Conservation (phyloP, 148 eudicot species). For the Pouteria glomerata region DNA sequence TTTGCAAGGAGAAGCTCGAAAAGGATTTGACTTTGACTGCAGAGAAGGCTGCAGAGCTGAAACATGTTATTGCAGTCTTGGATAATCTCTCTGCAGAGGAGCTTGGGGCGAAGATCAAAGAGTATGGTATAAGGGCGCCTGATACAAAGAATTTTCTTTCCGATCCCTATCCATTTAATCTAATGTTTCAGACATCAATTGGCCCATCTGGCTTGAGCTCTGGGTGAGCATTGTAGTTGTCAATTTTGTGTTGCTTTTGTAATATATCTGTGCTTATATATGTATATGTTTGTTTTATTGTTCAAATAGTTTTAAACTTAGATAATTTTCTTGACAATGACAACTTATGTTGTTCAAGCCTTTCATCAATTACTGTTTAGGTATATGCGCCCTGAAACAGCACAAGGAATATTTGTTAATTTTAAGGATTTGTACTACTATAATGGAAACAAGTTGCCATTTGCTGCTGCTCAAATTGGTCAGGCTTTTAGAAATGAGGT, state of each 20-base stretch:
- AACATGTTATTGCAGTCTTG: conserved; percentile 66
- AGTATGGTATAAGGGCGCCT: conserved; percentile 77
- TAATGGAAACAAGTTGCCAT: conserved; percentile 22
- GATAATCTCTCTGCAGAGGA: conserved; percentile 78
- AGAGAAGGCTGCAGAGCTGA: conserved; percentile 64
- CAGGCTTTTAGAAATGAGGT: conserved; percentile 24
- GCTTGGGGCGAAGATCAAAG: conserved; percentile 83
- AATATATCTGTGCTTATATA: too few relatives aligned
- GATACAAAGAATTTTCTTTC: conserved; percentile 85
- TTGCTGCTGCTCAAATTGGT: conserved; percentile 24
- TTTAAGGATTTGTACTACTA: conserved; percentile 18
- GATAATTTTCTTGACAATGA: neutral
- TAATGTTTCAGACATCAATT: conserved; percentile 96
- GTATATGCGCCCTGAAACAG: conserved; percentile 22
- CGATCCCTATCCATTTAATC: conserved; percentile 82
- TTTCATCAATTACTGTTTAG: conserved; percentile 2
- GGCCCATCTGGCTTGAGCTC: conserved; percentile 78
- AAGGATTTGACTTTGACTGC: conserved; percentile 56
- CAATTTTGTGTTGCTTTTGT: too few relatives aligned
- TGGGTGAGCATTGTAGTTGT: conserved; percentile 57
- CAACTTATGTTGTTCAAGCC: too few relatives aligned
- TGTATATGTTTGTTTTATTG: too few relatives aligned
- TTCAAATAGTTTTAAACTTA: too few relatives aligned
- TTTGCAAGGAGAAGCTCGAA: conserved; percentile 84
- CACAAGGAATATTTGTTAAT: conserved; percentile 22